Evolutionary conservation across 176 grass and related monocot species (phyloP), one percentile per base, ranked within the genome.

Genomic region (Carex pumila): DNA sequence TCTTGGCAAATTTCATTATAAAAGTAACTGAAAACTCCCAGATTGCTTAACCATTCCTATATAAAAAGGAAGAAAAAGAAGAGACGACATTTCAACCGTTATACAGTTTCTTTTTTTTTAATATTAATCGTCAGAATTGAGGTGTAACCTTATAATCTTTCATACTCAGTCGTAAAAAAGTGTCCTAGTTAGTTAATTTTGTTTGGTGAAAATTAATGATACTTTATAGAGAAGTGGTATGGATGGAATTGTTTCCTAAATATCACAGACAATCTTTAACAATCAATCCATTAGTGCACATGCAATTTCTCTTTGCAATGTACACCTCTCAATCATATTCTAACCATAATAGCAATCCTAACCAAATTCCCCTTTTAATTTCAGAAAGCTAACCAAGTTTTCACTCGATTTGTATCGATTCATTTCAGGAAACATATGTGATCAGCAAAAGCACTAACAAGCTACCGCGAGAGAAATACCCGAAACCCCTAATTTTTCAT

Each of bases 401-500:
- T 31, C 1, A 41, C 29, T 41, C 29, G 18, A 11, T 58, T 39
- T 80, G 4, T 53, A 22, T 68, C 12, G 4, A 81, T 6, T 63
- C 39, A 49, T 88, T 6, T 59, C 92, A 98, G 95, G 91, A 98
- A 81, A 80, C 88, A n/a, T 93, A 89, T 22, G 69, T 79, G 0
- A 88, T 95, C 47, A 91, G 56, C 81, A 84, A 84, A 53, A 83
- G 89, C 13, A 92, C 85, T 9, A 65, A 64, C 58, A 65, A 37
- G 54, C 77, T 95, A 36, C 85, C 91, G 1, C 88, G 92, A 1
- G 88, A 71, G n/a, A 95, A 75, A 71, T 98, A 93, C 88, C 95
- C 92, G 18, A 98, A 92, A 87, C 95, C 89, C 30, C 75, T 98
- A 61, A 90, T 98, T 68, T 98, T 98, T 88, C 95, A 98, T 70